phyloP scores from a whole-genome alignment of 2,329 filamentous ascomycete species.

The Didymella segeticola region DNA sequence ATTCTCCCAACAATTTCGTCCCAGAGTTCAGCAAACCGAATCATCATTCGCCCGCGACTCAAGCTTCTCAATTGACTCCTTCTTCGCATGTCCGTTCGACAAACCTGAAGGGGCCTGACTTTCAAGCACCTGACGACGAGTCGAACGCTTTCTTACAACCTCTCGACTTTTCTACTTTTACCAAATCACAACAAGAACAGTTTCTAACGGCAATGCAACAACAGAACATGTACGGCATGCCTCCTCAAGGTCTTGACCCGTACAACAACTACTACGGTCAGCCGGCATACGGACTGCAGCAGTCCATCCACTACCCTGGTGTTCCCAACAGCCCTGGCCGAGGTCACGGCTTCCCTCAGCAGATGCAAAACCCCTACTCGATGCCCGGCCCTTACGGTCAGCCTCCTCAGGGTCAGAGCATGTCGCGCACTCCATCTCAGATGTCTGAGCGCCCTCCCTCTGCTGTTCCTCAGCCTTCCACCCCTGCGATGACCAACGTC shows the following conservation, averaged over 20 bases:
- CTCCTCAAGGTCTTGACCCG: slow-evolving; percentile 54
- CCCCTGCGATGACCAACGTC: slow-evolving; percentile 56
- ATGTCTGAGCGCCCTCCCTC: slow-evolving; percentile 66
- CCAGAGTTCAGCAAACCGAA: slow-evolving; percentile 31
- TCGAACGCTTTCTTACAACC: slow-evolving; percentile 34
- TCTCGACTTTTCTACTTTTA: slow-evolving; percentile 66
- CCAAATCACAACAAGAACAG: slow-evolving; percentile 73
- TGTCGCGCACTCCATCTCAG: slow-evolving; percentile 70
- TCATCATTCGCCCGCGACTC: slow-evolving; percentile 22
- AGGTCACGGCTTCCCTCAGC: slow-evolving; percentile 56
- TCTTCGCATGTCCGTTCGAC: slow-evolving; percentile 20
- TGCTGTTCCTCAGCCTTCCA: slow-evolving; percentile 65
- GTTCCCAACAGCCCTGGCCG: slow-evolving; percentile 55
- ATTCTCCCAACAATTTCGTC: slow-evolving; percentile 40
- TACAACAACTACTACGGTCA: slow-evolving; percentile 55
- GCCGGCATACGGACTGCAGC: slow-evolving; percentile 57
- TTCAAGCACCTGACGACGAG: slow-evolving; percentile 25
- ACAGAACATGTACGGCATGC: slow-evolving; percentile 69
- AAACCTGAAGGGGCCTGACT: slow-evolving; percentile 22
- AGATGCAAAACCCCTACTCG: slow-evolving; percentile 52
- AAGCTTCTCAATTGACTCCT: slow-evolving; percentile 17
- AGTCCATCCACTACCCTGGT: slow-evolving; percentile 54
- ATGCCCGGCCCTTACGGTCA: slow-evolving; percentile 61
- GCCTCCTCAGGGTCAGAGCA: slow-evolving; percentile 64
- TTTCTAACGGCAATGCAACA: slow-evolving; percentile 71